Evolutionary conservation across 116 monocot species (phyloP).

Genomic region (Dioscorea cayenensis): DNA sequence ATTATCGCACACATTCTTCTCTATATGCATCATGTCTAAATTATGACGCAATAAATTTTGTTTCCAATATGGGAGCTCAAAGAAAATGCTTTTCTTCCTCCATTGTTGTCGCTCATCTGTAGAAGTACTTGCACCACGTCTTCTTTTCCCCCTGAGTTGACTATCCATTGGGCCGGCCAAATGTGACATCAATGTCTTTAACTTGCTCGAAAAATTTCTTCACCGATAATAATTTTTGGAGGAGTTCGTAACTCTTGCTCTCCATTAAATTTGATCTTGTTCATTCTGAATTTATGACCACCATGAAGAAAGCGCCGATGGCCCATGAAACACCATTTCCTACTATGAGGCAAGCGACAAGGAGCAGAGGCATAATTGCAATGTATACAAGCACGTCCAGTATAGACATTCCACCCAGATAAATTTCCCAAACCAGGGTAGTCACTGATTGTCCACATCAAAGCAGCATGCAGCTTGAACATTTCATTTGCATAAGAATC

Average conservation of each 20-base stretch:
- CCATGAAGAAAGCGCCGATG: neutral
- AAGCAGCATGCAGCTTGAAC: no score
- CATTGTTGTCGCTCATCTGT: neutral
- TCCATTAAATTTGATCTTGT: neutral
- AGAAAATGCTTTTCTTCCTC: neutral
- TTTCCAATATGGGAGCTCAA: neutral
- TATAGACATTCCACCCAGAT: no score
- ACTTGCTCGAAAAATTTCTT: neutral
- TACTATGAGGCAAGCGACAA: neutral
- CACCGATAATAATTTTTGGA: neutral
- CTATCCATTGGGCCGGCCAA: no score
- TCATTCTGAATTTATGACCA: conserved; percentile 1
- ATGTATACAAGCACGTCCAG: no score
- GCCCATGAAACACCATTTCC: conserved; percentile 9
- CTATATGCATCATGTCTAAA: neutral
- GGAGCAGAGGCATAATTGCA: no score
- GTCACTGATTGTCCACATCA: no score
- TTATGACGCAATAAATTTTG: neutral
- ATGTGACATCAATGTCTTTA: no score
- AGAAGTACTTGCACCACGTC: neutral
- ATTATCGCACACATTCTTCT: conserved; percentile 2
- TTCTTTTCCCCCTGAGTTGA: neutral
- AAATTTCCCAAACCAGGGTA: no score
- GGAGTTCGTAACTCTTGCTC: neutral
- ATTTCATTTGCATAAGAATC: no score